Evolutionary conservation across 2,329 filamentous ascomycete genomes (phyloP).

Genomic region (Aspergillus awamori): DNA sequence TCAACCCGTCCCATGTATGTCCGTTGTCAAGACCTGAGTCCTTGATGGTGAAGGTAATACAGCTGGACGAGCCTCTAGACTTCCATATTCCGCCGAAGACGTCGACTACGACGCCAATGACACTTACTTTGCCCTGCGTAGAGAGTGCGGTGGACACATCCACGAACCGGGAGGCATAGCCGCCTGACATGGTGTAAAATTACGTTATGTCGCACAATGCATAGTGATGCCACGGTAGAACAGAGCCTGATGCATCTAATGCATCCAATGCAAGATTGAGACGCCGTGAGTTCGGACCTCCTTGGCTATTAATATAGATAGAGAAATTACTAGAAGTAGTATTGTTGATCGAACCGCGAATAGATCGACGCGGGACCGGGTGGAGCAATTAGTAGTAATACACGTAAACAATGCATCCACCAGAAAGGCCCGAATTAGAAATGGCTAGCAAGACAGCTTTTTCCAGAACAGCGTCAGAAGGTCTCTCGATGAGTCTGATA

Average conservation of each 20-base stretch:
- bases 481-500: no score
- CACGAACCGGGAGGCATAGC: constrained; percentile 43
- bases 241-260: neutral
- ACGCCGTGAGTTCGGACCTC: no score
- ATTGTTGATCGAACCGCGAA: neutral
- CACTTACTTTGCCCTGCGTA: constrained; percentile 48
- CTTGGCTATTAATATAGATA: neutral
- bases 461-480: neutral
- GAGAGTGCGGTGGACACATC: constrained; percentile 51
- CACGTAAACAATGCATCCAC: neutral
- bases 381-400: neutral
- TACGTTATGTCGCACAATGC: neutral
- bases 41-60: constrained; percentile 62
- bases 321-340: neutral
- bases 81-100: constrained; percentile 53
- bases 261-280: neutral
- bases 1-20: constrained; percentile 45
- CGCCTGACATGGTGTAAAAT: constrained; percentile 5
- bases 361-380: neutral
- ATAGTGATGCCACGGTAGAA: neutral
- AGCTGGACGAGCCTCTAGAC: constrained; percentile 61
- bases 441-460: neutral
- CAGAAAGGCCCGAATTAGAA: neutral
- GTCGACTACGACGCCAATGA: constrained; percentile 74
- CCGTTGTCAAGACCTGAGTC: constrained; percentile 57